phyloP scores from a whole-genome alignment of 306 rosid species.

The Ormosia emarginata region DNA sequence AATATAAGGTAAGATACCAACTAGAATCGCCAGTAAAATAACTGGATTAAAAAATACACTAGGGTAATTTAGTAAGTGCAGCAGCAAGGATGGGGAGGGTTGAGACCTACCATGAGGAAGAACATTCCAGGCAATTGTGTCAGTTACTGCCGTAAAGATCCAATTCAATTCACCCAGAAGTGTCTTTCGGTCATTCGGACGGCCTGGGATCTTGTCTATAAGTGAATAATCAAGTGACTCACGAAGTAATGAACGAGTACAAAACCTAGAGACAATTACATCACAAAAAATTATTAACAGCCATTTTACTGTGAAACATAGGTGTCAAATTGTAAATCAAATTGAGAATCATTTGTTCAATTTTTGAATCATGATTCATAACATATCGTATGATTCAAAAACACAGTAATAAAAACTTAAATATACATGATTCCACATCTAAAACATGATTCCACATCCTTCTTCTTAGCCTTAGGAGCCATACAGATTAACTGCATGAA shows the following conservation, averaged over 20 bases:
- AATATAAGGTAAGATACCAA: constrained; percentile 11
- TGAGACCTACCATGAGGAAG: constrained; percentile 81
- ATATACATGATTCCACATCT: no score
- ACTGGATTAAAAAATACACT: not conserved
- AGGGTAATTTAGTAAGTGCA: not conserved
- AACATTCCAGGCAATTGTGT: constrained; percentile 99
- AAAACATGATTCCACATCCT: no score
- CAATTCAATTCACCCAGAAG: constrained; percentile 97
- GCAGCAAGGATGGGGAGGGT: not conserved
- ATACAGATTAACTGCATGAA: no score
- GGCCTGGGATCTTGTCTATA: constrained; percentile 94
- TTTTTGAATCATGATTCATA: no score
- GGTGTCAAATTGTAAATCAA: no score
- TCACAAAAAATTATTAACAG: not conserved
- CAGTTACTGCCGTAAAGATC: constrained; percentile 98
- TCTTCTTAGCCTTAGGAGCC: no score
- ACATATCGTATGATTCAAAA: no score
- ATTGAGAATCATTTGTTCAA: no score
- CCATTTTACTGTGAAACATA: not conserved
- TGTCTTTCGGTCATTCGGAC: constrained; percentile 92
- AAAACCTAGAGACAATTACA: constrained; percentile 63
- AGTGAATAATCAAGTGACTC: constrained; percentile 77
- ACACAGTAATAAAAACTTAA: no score
- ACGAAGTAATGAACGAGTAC: constrained; percentile 78
- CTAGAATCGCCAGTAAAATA: constrained; percentile 2